Evolutionary conservation across 2,329 filamentous ascomycete species (phyloP), one percentile per base, ranked within the genome.

Genomic region (Arachnopeziza araneosa): DNA sequence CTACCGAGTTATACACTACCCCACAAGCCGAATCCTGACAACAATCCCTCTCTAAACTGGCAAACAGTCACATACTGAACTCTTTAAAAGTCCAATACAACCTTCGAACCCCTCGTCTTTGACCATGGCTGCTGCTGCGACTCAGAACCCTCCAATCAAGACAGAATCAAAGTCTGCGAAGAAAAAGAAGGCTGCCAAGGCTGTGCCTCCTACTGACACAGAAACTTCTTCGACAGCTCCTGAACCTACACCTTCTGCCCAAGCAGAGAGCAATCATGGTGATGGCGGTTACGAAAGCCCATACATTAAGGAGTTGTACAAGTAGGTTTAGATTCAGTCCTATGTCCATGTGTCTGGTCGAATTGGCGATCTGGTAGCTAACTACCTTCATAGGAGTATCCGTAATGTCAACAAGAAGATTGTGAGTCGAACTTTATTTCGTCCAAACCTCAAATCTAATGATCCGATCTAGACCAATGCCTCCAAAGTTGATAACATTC

Each of bases 401-500:
- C 92, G 93, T 72, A 96, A 95, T 75, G 79, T 95, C 71, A 89
- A 87, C 80, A 98, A 97, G 84, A 97, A 97, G 79, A 87, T 98
- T 70, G 91, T 96, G 77, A 78, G 89, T 79, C 24, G 9, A 55
- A n/a, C 2, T 32, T 2, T 21, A 12, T 49, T 50, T 8, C 14
- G 24, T 26, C 21, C 23, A 23, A 36, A 24, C 32, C 6, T 44
- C 21, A n/a, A 22, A 44, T 17, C 22, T 56, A 24, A 66, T 70
- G 64, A 71, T 55, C 24, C n/a, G 9, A 57, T 58, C 21, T 63
- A 91, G 87, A 79, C 82, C 72, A 86, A 87, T 73, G 86, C 86
- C 66, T 82, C 84, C 68, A 92, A 90, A 77, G 87, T 88, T 71
- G 88, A 92, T 68, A 70, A 79, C 55, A 78, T 93, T 67, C 78